Evolutionary conservation across 2,329 filamentous ascomycete genomes (phyloP).

Genomic region (Colletotrichum tamarilloi): DNA sequence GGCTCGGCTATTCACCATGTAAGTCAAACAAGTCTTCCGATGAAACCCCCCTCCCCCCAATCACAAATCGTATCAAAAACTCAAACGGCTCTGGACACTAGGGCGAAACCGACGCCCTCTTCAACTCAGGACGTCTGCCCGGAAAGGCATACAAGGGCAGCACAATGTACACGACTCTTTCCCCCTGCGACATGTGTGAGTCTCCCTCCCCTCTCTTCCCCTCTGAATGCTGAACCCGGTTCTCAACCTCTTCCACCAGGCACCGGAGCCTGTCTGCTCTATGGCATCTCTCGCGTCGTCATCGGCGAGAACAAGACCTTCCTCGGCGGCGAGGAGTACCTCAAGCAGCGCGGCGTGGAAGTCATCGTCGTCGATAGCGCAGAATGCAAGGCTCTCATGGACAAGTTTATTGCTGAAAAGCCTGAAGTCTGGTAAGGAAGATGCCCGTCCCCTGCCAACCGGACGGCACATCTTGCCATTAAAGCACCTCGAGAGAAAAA

Average conservation of each 20-base stretch:
- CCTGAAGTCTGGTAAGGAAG: constrained; percentile 75
- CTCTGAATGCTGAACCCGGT: background rate
- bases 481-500: background rate
- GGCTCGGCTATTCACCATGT: constrained; percentile 79
- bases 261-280: constrained; percentile 81
- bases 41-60: too few species aligned
- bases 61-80: background rate
- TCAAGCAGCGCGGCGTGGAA: constrained; percentile 75
- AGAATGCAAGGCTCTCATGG: constrained; percentile 76
- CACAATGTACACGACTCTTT: constrained; percentile 87
- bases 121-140: constrained; percentile 78
- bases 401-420: constrained; percentile 77
- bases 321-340: constrained; percentile 77
- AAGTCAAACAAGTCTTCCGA: constrained; percentile 37
- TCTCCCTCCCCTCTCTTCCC: background rate
- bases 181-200: constrained; percentile 81
- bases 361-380: constrained; percentile 76
- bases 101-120: constrained; percentile 82
- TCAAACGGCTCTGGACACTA: constrained; percentile 46
- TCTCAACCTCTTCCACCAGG: constrained; percentile 30
- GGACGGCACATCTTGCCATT: too few species aligned
- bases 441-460: background rate
- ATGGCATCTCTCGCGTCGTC: constrained; percentile 79
- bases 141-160: constrained; percentile 72
- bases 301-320: constrained; percentile 84